Conservation (phyloP, 148 eudicot species). For the Beta vulgaris region DNA sequence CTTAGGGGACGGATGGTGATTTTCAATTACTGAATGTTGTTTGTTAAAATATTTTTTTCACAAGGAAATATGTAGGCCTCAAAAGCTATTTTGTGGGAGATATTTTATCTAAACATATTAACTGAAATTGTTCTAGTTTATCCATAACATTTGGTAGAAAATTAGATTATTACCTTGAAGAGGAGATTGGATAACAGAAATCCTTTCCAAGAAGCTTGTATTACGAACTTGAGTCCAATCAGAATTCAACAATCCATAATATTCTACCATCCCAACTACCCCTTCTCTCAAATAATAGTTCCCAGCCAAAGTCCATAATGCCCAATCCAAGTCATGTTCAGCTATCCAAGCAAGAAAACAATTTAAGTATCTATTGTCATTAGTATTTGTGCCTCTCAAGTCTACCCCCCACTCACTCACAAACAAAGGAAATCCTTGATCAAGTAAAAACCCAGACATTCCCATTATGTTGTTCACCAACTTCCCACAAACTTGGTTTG, state of each 20-base stretch:
- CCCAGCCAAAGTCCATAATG: constrained; percentile 75
- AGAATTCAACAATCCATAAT: constrained; percentile 56
- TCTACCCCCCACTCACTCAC: constrained; percentile 86
- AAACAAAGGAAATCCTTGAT: constrained; percentile 75
- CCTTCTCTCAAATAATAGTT: constrained; percentile 77
- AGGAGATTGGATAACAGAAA: constrained; percentile 61
- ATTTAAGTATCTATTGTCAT: constrained; percentile 72
- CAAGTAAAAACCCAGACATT: constrained; percentile 47
- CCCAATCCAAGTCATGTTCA: constrained; percentile 81
- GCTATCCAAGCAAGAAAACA: constrained; percentile 77
- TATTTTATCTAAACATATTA: too few relatives aligned
- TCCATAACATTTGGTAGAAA: not conserved
- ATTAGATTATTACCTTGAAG: constrained; percentile 27
- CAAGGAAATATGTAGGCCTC: too few relatives aligned
- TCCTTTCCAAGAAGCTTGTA: constrained; percentile 50
- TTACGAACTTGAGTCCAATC: constrained; percentile 60
- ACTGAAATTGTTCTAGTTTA: too few relatives aligned
- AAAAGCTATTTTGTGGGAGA: too few relatives aligned
- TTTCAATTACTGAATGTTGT: too few relatives aligned
- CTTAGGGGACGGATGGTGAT: too few relatives aligned
- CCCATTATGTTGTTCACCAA: constrained; percentile 34
- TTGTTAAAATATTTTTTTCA: too few relatives aligned
- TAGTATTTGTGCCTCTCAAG: constrained; percentile 54
- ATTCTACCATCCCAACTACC: constrained; percentile 53
- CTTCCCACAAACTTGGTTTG: constrained; percentile 65